Evolutionary conservation across 1,284 basidiomycete genomes (phyloP), one percentile per base, ranked within the genome.

Genomic region (Ceratobasidium sp.): DNA sequence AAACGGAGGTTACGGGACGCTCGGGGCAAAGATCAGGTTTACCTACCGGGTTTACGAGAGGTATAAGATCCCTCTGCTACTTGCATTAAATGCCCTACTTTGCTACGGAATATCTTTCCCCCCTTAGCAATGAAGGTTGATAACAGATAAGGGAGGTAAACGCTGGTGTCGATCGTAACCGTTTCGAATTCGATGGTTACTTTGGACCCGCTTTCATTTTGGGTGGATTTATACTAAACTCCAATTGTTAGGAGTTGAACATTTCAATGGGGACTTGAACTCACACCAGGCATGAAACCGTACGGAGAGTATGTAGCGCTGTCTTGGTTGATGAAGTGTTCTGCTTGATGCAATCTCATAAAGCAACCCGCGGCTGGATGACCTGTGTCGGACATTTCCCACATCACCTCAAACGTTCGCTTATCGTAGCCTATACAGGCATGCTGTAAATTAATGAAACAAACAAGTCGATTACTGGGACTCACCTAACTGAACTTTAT

Each of bases 321-420:
- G 46, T 82, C 81, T 61, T 75, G 67, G 16, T 70, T 52, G 16
- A 54, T 80, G 76, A 86, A 87, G 78, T 87, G 89, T 77, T 92
- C 88, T 0, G 83, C 85, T 74, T 93, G 89, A 0, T 80, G 81
- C 3, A 89, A 78, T 57, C 90, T 86, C 71, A 89, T 80, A 80
- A 93, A 90, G 73, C 86, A 88, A 8, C 84, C 82, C 70, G 89
- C 85, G 0, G 86, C 84, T 8, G 81, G 81, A 43, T 82, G 81
- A 18, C 85, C 87, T 0, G 86, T 85, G 7, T 82, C 84, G 1
- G 91, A 92, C 74, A 92, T 82, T 62, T 85, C 81, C 90, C 90
- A 92, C 85, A 94, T 88, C 1, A 81, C 84, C n/a, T 87, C 78
- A 80, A 94, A 93, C 0, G 92, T 93, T 70, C 88, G 89, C 73